Evolutionary conservation across 441 rosid species (phyloP).

Genomic region (Eugenia klotzschiana): DNA sequence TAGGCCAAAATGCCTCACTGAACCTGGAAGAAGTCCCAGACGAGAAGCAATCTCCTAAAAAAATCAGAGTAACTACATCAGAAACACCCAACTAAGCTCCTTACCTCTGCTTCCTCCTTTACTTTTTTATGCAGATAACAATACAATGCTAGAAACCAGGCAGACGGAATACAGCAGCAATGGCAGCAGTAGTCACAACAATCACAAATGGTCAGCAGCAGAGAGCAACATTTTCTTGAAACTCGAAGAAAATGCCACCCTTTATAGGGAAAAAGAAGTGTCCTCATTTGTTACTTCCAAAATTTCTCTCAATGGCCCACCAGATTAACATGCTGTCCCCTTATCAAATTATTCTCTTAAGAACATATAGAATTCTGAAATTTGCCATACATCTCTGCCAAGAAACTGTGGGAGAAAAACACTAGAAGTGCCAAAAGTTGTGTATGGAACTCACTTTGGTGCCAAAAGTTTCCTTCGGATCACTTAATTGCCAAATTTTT

Average conservation of each 20-base stretch:
- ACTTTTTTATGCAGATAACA: neutral
- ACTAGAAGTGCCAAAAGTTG: too few relatives aligned
- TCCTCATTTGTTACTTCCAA: neutral
- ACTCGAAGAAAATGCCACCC: neutral
- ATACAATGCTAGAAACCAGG: neutral
- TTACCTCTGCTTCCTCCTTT: neutral
- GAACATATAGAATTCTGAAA: neutral
- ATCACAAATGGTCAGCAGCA: neutral
- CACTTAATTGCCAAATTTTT: too few relatives aligned
- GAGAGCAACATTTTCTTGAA: neutral
- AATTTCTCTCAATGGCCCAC: neutral
- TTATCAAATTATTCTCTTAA: neutral
- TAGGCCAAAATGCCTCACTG: slow-evolving; percentile 66
- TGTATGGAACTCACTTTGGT: too few relatives aligned
- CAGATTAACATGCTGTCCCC: neutral
- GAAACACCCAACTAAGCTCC: neutral
- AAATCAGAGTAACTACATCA: neutral
- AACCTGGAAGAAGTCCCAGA: slow-evolving; percentile 58
- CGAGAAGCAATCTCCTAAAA: slow-evolving; percentile 64
- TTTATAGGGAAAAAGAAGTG: neutral
- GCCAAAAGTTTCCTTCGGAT: too few relatives aligned
- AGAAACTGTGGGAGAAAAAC: neutral
- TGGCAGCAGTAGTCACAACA: neutral
- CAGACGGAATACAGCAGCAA: neutral
- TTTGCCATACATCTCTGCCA: neutral